Evolutionary conservation across 2,329 filamentous ascomycete genomes (phyloP), one percentile per base, ranked within the genome.

Genomic region (Botrytis hyacinthi): DNA sequence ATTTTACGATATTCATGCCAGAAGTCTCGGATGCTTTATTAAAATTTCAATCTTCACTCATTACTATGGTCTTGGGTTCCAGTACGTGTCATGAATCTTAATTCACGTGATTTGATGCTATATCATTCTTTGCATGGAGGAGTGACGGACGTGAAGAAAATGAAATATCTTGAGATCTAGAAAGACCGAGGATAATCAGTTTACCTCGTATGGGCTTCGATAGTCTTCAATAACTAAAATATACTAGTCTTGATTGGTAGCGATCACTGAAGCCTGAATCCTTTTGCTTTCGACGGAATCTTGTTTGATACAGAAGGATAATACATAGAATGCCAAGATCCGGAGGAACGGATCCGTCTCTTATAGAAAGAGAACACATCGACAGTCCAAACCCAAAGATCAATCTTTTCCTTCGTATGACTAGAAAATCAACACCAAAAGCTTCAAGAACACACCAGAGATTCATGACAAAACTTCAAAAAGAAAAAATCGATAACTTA

Each of bases 341-440:
- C 1, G 1, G 29, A 63, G 48, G 5, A 3, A 54, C 10, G 12
- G 1, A 51, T 26, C 9, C 10, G 10, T 51, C 48, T 51, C 10
- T 14, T 51, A 7, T n/a, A 5, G 26, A 51, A 14, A n/a, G 22
- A 51, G 12, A n/a, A 51, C 4, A 51, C 1, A 7, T 26, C 26
- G 10, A 51, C 10, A 22, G 32, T 5, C 7, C 16, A 7, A 4
- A 3, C n/a, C 1, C 2, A 44, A 63, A 4, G n/a, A 54, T 1
- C 14, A 8, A 8, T 29, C 16, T 12, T 16, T 5, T 14, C 51
- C 8, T 14, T 14, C 14, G 12, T 29, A 54, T 29, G n/a, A 29
- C 0, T 54, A 3, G 4, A 14, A n/a, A 3, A 54, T 29, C 2
- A 16, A 8, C 14, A 51, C n/a, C 7, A n/a, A 0, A 14, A n/a